Evolutionary conservation across 2,329 filamentous ascomycete species (phyloP), one percentile per base, ranked within the genome.

Genomic region (Septoria linicola): DNA sequence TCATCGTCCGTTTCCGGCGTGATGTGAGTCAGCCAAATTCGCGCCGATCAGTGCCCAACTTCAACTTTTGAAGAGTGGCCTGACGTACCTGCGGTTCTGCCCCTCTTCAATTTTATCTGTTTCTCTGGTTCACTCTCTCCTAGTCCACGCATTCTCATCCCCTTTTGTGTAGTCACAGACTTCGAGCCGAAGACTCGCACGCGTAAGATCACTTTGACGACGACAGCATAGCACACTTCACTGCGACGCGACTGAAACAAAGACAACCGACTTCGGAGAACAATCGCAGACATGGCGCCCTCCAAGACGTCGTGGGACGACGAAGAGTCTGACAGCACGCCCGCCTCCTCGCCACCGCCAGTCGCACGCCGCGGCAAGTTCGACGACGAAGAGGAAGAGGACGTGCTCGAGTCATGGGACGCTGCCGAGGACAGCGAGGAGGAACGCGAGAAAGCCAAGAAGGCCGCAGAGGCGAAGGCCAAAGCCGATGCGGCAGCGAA

Each of bases 371-470:
- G 81, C 59, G 73, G 80, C 70, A 89, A 93, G 76, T 96, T 96
- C 67, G 90, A 93, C 63, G 92, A 97, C 63, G 92, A 97, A 70
- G 91, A 96, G 49, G 84, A 91, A 27, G 84, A 87, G 60, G 60
- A 96, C 86, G 89, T 97, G 51, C 82, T 96, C 67, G 93, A 99
- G 54, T 92, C 89, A 27, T 99, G 93, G 93, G 91, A 97, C 66
- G 92, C 89, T 52, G 91, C 88, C 62, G 93, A 97, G 68, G 93
- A 99, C 75, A 96, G 90, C 56, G 93, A 99, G 66, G 92, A 85
- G 64, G 93, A 99, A 77, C 88, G 90, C 65, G 91, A 96, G 73
- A 99, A 97, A 79, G 88, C 82, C 21, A 88, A 87, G 73, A 93
- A 92, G 76, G 89, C 85, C 43, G 85, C 80, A 4, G 91, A 89